These are phyloP conservation scores for Mucuna pruriens DNA, from an alignment of 306 rosid genomes.

Conservation along the genomic window DNA sequence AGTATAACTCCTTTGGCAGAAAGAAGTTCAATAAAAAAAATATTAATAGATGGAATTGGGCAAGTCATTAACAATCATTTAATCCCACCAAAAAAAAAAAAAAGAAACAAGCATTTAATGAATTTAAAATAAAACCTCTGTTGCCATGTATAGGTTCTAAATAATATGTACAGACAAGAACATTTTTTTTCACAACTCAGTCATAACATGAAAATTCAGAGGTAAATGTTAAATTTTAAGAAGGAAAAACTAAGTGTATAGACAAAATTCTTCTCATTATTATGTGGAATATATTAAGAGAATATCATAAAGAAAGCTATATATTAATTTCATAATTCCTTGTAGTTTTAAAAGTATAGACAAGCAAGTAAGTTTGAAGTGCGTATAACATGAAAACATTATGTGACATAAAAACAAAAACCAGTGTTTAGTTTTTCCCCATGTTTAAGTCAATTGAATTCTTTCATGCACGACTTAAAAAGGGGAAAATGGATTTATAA, in stretches of 20 bases:
- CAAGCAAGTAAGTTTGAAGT: neutral
- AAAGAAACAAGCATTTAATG: conserved; percentile 30
- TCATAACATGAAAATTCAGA: neutral
- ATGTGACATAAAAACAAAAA: neutral
- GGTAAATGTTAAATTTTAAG: neutral
- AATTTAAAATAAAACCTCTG: neutral
- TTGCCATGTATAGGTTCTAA: neutral
- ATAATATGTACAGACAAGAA: neutral
- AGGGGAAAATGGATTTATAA: neutral
- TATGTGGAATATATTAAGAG: neutral
- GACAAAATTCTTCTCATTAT: neutral
- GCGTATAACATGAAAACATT: neutral
- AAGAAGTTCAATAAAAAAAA: conserved; percentile 23
- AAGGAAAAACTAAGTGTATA: neutral
- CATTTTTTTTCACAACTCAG: neutral
- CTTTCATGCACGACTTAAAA: neutral
- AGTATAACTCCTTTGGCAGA: conserved; percentile 11
- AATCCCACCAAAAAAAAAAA: too few species aligned
- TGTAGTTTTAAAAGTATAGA: neutral
- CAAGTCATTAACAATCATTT: conserved; percentile 26
- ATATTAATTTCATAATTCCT: neutral
- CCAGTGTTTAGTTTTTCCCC: neutral
- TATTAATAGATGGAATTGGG: neutral
- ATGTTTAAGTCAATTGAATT: neutral
- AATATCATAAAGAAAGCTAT: neutral